Conservation (phyloP, 2,329 filamentous ascomycete genomes). For the Colletotrichum kahawae region DNA sequence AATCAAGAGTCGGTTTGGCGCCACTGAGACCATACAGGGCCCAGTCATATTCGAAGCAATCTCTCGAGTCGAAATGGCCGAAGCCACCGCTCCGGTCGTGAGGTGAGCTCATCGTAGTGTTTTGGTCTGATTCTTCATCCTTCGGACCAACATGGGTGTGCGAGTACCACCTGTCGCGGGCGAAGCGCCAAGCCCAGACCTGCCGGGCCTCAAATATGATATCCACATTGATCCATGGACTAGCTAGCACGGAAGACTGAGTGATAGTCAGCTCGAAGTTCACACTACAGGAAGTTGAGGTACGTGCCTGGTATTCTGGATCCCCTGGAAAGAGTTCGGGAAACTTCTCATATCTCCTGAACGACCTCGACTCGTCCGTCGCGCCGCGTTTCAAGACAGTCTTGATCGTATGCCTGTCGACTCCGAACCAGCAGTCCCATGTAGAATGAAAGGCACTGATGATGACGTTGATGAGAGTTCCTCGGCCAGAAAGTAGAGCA, state of each 20-base stretch:
- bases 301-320: slow-evolving; percentile 46
- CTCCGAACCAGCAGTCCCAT: slow-evolving; percentile 44
- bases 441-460: slow-evolving; percentile 40
- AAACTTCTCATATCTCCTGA: slow-evolving; percentile 1
- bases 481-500: slow-evolving; percentile 49
- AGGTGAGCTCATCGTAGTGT: slow-evolving; percentile 1
- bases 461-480: slow-evolving; percentile 41
- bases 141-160: slow-evolving; percentile 26
- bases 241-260: slow-evolving; percentile 48
- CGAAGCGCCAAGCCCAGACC: slow-evolving; percentile 47
- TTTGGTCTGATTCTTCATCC: slow-evolving; percentile 17
- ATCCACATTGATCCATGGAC: slow-evolving; percentile 49
- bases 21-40: background rate
- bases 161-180: slow-evolving; percentile 36
- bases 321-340: slow-evolving; percentile 37
- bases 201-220: slow-evolving; percentile 54
- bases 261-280: background rate
- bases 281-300: background rate
- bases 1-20: slow-evolving; percentile 1
- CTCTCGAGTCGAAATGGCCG: slow-evolving; percentile 35
- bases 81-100: slow-evolving; percentile 28
- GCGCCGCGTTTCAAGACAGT: slow-evolving; percentile 1
- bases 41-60: slow-evolving; percentile 43
- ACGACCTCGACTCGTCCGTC: background rate
- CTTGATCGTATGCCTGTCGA: slow-evolving; percentile 14